Evolutionary conservation across 352 stramenopile species (phyloP).

Genomic region (Pythium sp.): DNA sequence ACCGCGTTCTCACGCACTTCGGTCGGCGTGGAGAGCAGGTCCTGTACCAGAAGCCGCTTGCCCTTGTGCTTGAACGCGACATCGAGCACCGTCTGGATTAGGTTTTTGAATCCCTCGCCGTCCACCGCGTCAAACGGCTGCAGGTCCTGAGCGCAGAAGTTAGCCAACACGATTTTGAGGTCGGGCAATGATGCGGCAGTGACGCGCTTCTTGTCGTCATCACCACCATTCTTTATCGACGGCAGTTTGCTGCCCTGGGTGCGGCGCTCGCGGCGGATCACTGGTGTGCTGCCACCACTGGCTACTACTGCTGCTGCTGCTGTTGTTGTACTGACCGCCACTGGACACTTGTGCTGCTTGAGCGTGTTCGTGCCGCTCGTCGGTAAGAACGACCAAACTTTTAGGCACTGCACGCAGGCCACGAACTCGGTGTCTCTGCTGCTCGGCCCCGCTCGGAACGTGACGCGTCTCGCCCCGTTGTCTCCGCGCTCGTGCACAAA

Average conservation of each 20-base stretch:
- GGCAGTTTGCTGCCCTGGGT: not conserved
- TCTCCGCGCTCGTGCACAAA: constrained; percentile 1
- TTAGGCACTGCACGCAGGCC: constrained; percentile 5
- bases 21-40: not conserved
- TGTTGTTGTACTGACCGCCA: no score
- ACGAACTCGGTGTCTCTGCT: constrained; percentile 1
- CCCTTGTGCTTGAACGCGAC: not conserved
- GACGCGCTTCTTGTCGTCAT: not conserved
- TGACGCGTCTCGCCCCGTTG: not conserved
- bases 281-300: not conserved
- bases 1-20: constrained; percentile 1
- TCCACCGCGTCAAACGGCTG: not conserved
- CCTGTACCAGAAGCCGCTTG: not conserved
- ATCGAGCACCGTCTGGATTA: constrained; percentile 5
- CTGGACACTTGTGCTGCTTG: constrained; percentile 7
- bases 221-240: not conserved
- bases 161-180: not conserved
- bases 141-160: constrained; percentile 1
- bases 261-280: not conserved
- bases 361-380: constrained; percentile 5
- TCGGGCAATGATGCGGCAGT: not conserved
- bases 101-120: not conserved
- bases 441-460: not conserved
- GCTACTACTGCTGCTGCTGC: not conserved
- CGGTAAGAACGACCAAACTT: not conserved